Base-by-base conservation (phyloP, 345 rosid genomes). In the Firmiana major region DNA sequence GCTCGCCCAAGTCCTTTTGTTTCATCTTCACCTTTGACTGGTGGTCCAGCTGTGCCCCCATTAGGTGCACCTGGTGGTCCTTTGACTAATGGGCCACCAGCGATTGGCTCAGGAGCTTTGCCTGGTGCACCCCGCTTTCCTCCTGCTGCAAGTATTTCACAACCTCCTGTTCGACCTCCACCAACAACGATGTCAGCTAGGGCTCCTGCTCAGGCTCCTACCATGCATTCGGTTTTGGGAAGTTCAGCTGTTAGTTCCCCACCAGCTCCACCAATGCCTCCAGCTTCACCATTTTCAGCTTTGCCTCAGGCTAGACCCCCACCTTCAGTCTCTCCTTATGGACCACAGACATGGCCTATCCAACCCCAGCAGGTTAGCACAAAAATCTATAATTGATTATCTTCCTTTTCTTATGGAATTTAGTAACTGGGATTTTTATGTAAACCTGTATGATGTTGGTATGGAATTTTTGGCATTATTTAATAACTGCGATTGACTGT, bases 311-410 rank as follows among this genome's bases (percentile, higher is more conserved):
- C 85, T 36, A 79, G 82, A 46, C 83, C 83, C 10, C 87, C 87
- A 13, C 84, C 90, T 16, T 42, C 86, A 38, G 86, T 80, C 82
- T 82, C 85, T 72, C 90, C 98, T 71, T 95, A 86, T 83, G 93
- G 90, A 67, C 84, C 87, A 81, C 96, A 88, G 75, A 70, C 91
- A 60, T 85, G 84, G 86, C 81, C 80, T 63, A 79, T 83, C 85
- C 89, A 86, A 73, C 66, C 83, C 22, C 89, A 78, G 74, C 84
- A 85, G 83, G 90, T 91, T 75, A 68, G 73, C n/a, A 53, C 60
- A 43, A 68, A 45, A 9, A 53, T 5, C 75, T 63, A 31, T 31
- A 2, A 31, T 31, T 49, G 69, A 48, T 34, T n/a, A 13, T 8
- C 19, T 75, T 31, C 13, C 31, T 63, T 34, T 63, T 12, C 5